Evolutionary conservation across 2,329 filamentous ascomycete species (phyloP).

Genomic region (Monascus ruber): DNA sequence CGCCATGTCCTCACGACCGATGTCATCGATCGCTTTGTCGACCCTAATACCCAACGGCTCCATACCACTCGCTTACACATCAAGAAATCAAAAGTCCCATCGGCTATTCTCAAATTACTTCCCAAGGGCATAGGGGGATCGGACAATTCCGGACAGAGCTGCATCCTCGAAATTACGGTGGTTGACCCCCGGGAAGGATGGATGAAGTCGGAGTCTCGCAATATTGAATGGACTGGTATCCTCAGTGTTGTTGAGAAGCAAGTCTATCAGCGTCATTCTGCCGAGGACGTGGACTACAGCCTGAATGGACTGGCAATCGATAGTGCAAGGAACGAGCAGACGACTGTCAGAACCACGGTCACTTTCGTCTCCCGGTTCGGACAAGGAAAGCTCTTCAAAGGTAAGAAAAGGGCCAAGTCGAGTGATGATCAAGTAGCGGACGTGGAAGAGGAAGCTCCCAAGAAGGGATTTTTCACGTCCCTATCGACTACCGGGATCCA

Average conservation of each 20-base stretch:
- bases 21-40: constrained; percentile 52
- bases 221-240: constrained; percentile 56
- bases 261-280: constrained; percentile 38
- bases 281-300: constrained; percentile 10
- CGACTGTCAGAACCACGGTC: constrained; percentile 50
- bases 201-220: constrained; percentile 55
- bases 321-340: constrained; percentile 33
- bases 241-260: constrained; percentile 53
- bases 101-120: constrained; percentile 49
- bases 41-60: constrained; percentile 47
- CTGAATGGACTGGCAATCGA: constrained; percentile 25
- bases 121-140: constrained; percentile 48
- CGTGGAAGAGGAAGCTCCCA: constrained; percentile 41
- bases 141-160: constrained; percentile 48
- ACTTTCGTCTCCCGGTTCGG: constrained; percentile 51
- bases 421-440: constrained; percentile 24
- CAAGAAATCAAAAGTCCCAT: constrained; percentile 52
- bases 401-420: constrained; percentile 28
- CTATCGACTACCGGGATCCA: constrained; percentile 51
- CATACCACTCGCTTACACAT: constrained; percentile 52
- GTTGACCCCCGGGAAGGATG: constrained; percentile 52
- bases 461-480: constrained; percentile 46
- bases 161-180: constrained; percentile 52
- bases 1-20: constrained; percentile 56
- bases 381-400: constrained; percentile 40